Conservation (phyloP, 192 early-diverging fungal genomes). For the Haplosporangium gracile region DNA sequence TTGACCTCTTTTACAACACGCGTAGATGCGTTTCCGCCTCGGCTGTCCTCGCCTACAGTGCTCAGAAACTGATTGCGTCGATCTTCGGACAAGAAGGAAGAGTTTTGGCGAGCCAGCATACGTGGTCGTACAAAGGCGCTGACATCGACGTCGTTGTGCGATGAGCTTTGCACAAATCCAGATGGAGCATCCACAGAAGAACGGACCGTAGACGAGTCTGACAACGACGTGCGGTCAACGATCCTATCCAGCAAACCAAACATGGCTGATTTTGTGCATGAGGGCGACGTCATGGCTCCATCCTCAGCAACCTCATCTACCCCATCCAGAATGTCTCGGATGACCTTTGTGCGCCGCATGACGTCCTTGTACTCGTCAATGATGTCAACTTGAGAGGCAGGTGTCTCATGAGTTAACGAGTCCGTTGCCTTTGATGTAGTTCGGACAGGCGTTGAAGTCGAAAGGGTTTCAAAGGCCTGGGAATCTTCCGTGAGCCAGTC, state of each 20-base stretch:
- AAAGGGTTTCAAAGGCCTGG: background rate
- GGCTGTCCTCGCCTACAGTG: constrained; percentile 41
- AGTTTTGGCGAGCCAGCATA: constrained; percentile 25
- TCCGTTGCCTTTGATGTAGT: background rate
- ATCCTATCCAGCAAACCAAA: constrained; percentile 4
- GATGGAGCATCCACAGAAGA: background rate
- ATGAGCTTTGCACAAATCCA: background rate
- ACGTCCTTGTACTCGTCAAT: constrained; percentile 39
- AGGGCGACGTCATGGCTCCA: background rate
- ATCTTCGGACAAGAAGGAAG: constrained; percentile 43
- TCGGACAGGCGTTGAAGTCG: background rate
- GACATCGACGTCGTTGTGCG: constrained; percentile 11
- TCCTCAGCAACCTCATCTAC: constrained; percentile 14
- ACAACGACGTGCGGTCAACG: constrained; percentile 2
- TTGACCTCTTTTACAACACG: constrained; percentile 40
- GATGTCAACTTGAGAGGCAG: background rate
- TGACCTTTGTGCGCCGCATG: constrained; percentile 34
- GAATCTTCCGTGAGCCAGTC: background rate
- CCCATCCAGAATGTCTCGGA: constrained; percentile 44
- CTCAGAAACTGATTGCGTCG: constrained; percentile 27
- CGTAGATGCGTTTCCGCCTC: background rate
- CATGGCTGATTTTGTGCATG: background rate
- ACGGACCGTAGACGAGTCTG: background rate
- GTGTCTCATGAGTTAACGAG: background rate
- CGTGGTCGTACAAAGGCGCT: constrained; percentile 20